Conservation (phyloP, 2,329 filamentous ascomycete genomes). For the Colletotrichum sp. region DNA sequence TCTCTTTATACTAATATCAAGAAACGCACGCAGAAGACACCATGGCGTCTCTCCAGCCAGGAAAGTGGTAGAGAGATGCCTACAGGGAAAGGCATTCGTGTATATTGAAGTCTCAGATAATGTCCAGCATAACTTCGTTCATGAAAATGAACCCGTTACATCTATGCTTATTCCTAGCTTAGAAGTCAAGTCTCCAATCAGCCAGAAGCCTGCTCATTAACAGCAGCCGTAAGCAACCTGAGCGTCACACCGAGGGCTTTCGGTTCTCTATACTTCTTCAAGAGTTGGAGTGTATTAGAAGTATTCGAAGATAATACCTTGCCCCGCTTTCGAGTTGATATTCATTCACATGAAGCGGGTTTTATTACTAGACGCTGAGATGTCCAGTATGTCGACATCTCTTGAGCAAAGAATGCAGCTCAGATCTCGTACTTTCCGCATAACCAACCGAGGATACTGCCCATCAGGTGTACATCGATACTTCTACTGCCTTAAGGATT, state of each 20-base stretch:
- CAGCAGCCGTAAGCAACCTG: not conserved
- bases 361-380: not conserved
- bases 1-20: not conserved
- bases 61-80: not conserved
- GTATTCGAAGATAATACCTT: not conserved
- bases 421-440: not conserved
- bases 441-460: not conserved
- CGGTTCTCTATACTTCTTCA: not conserved
- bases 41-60: not conserved
- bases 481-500: not conserved
- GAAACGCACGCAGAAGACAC: not conserved
- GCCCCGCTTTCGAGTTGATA: too few species aligned
- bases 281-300: not conserved
- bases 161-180: not conserved
- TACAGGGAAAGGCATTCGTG: not conserved
- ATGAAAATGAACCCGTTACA: not conserved
- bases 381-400: not conserved
- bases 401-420: not conserved
- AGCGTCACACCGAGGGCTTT: not conserved
- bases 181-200: not conserved
- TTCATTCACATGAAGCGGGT: too few species aligned
- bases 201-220: not conserved
- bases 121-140: accelerated
- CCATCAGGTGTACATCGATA: not conserved
- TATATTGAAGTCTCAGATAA: not conserved